phyloP scores from a whole-genome alignment of 208 protist species.

The Leishmania tarentolae region DNA sequence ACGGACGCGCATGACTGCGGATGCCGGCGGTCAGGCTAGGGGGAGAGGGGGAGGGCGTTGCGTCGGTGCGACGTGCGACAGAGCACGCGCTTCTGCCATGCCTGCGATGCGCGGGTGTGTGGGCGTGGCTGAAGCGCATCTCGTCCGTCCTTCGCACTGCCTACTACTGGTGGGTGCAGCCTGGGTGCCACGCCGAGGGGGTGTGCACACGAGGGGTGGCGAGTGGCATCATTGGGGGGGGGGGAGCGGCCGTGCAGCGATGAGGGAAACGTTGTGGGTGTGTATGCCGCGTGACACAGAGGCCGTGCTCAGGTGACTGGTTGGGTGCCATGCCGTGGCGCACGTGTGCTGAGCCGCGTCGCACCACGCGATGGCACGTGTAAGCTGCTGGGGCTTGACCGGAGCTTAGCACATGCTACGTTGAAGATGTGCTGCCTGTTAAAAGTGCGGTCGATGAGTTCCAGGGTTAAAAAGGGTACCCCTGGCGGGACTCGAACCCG shows the following conservation, averaged over 20 bases:
- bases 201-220: background rate
- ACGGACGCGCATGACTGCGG: background rate
- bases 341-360: background rate
- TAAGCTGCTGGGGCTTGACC: background rate
- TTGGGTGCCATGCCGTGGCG: background rate
- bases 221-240: background rate
- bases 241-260: background rate
- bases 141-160: background rate
- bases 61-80: background rate
- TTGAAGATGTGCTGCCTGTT: background rate
- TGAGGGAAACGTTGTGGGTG: background rate
- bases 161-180: background rate
- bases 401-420: background rate
- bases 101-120: background rate
- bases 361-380: background rate
- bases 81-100: background rate
- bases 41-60: too few relatives aligned
- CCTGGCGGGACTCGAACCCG: constrained; percentile 90
- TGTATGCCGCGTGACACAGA: background rate
- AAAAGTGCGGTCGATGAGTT: background rate
- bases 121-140: background rate
- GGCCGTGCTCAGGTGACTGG: background rate
- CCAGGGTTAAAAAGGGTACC: constrained; percentile 40
- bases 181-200: background rate
- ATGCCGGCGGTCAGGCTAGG: background rate